Base-by-base conservation (phyloP, 176 grass and related monocot genomes). In the Phoenix roebelenii region DNA sequence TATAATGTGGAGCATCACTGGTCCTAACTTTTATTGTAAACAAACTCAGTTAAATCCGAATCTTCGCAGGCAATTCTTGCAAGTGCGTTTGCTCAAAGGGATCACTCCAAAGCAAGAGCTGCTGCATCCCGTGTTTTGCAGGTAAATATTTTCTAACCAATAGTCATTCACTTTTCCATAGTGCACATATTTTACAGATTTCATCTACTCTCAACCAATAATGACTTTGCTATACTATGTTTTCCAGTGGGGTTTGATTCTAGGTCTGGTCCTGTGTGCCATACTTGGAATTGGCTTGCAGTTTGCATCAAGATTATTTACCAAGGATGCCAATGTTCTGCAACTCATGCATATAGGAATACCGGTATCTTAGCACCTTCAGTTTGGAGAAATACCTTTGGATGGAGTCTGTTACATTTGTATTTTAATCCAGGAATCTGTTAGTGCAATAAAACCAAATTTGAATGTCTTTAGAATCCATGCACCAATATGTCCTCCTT, bases 41-140 rank as follows among this genome's bases (percentile, higher is more conserved):
- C 32, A 35, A 35, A 55, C 0, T 53, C 59, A 68, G 71, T 60
- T 35, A 32, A 6, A 24, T 64, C 30, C 23, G 32, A 52, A 29
- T 52, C 61, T 76, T 79, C 16, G 25, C 73, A 95, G 83, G 91
- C 86, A 49, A 79, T 95, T 80, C 77, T 95, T 79, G 86, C 91
- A 64, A 81, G 86, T 77, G 83, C 91, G 66, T 95, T 95, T 84
- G 77, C 86, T 53, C 71, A 57, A 69, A 87, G 74, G 7, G 86
- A 95, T 23, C 58, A 85, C 79, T 28, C 28, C 0, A 90, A 79
- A 70, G 73, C 79, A 5, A 70, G 18, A 23, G 78, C 67, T 30
- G 79, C 74, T 64, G 87, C 83, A 76, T 82, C 86, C 52, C 91
- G 86, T 61, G 63, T 95, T 50, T 70, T 95, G 25, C 85, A 95